Evolutionary conservation across 768 basidiomycete genomes (phyloP).

Genomic region (Agrocybe pediades): DNA sequence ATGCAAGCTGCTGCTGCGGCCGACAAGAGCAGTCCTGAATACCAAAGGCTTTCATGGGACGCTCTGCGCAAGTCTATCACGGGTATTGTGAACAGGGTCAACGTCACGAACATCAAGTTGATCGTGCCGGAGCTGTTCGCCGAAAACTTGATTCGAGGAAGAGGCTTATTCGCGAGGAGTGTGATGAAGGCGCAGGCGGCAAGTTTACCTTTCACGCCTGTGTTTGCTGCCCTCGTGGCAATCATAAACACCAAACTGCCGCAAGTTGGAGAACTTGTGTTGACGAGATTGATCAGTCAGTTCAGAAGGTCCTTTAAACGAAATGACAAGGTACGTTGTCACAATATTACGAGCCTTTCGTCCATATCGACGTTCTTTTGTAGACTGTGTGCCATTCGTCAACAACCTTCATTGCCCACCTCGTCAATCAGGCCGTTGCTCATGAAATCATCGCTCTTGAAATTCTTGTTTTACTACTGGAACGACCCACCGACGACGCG

Average conservation of each 20-base stretch:
- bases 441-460: conserved; percentile 94
- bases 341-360: neutral
- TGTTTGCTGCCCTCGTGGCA: conserved; percentile 91
- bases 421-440: conserved; percentile 92
- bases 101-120: conserved; percentile 93
- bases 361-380: neutral
- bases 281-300: conserved; percentile 90
- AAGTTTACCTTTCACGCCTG: conserved; percentile 96
- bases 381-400: conserved; percentile 93
- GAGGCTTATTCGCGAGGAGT: conserved; percentile 90
- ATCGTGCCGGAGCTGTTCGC: conserved; percentile 88
- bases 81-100: conserved; percentile 99
- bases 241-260: conserved; percentile 98
- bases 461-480: conserved; percentile 93
- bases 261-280: conserved; percentile 89
- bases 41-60: conserved; percentile 96
- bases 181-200: conserved; percentile 98
- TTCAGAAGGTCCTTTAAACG: conserved; percentile 94
- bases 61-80: conserved; percentile 96
- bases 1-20: conserved; percentile 80
- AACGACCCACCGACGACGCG: conserved; percentile 94
- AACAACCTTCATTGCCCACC: conserved; percentile 87
- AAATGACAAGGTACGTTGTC: conserved; percentile 84
- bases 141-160: conserved; percentile 92
- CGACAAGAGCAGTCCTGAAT: conserved; percentile 87